Evolutionary conservation across 345 rosid genomes (phyloP), one percentile per base, ranked within the genome.

Genomic region (Citrus mangshanensis): DNA sequence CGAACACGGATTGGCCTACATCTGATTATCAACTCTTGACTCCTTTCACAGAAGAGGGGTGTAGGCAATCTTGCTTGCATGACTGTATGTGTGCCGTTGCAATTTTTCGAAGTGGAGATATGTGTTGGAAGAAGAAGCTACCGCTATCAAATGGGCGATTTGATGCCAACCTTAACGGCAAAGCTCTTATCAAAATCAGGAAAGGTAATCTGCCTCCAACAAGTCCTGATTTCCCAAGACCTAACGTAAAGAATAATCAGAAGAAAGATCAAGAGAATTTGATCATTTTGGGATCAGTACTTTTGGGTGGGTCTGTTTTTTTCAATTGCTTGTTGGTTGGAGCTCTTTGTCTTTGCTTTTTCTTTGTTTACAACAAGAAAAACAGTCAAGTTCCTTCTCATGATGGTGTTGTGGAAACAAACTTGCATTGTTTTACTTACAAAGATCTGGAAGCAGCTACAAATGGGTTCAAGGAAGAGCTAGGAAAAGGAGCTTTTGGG

Each of bases 71-170:
- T n/a, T 86, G 89, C 81, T 74, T 84, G 79, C 69, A 35, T 0
- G 89, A 86, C 70, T 86, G 87, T 59, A 32, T 75, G 38, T 86
- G 89, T 75, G 82, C 72, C 30, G 87, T 80, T 24, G 87, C 79
- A 13, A 79, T 83, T 46, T 81, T 81, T 32, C 30, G 76, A 55
- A 25, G 7, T 1, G 74, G 64, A 9, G 35, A 58, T 18, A 16
- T 9, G 35, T 86, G 88, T 68, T 81, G 83, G 83, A 83, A 86
- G 88, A 86, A 86, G 84, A 83, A 80, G 71, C 46, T 81, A 18
- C 88, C 88, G 7, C 82, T 85, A 9, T 78, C 84, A n/a, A 83
- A 85, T 30, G 88, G 88, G 12, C 73, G 75, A 64, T 28, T 54
- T 7, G 72, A 81, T 42, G 14, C 1, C 5, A 51, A 9, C 16